Evolutionary conservation across 129 eudicot genomes (phyloP).

Genomic region (Tagetes erecta): DNA sequence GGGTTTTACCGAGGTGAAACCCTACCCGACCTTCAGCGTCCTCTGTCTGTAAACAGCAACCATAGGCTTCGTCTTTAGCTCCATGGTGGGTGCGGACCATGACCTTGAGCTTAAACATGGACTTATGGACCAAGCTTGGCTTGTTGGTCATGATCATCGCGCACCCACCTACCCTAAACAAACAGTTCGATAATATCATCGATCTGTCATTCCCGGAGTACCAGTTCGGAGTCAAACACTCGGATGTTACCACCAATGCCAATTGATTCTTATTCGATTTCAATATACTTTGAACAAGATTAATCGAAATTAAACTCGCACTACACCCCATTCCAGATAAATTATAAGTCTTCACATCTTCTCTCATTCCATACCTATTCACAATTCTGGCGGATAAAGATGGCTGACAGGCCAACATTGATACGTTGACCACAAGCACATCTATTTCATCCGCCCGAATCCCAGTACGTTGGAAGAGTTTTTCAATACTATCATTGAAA

Average conservation of each 20-base stretch:
- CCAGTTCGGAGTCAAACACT: constrained; percentile 80
- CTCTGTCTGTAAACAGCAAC: constrained; percentile 66
- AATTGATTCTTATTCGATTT: constrained; percentile 38
- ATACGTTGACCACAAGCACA: constrained; percentile 73
- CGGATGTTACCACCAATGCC: constrained; percentile 81
- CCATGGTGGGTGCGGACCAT: constrained; percentile 91
- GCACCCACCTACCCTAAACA: constrained; percentile 83
- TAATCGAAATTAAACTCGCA: constrained; percentile 71
- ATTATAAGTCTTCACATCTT: constrained; percentile 66
- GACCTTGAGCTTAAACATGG: constrained; percentile 70
- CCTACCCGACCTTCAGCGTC: constrained; percentile 62
- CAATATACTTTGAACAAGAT: constrained; percentile 61
- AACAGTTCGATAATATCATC: constrained; percentile 77
- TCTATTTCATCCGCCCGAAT: constrained; percentile 58
- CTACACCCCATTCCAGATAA: constrained; percentile 96
- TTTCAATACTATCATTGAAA: constrained; percentile 38
- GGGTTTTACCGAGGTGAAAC: constrained; percentile 62
- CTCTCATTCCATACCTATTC: constrained; percentile 63
- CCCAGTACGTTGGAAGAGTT: constrained; percentile 46
- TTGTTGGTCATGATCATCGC: constrained; percentile 75
- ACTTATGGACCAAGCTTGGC: constrained; percentile 31
- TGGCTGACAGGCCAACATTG: constrained; percentile 66
- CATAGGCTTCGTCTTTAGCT: constrained; percentile 65
- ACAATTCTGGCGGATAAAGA: constrained; percentile 59
- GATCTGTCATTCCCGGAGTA: constrained; percentile 80